Conservation (phyloP, 306 rosid genomes). For the Cicer pinnatifidum region DNA sequence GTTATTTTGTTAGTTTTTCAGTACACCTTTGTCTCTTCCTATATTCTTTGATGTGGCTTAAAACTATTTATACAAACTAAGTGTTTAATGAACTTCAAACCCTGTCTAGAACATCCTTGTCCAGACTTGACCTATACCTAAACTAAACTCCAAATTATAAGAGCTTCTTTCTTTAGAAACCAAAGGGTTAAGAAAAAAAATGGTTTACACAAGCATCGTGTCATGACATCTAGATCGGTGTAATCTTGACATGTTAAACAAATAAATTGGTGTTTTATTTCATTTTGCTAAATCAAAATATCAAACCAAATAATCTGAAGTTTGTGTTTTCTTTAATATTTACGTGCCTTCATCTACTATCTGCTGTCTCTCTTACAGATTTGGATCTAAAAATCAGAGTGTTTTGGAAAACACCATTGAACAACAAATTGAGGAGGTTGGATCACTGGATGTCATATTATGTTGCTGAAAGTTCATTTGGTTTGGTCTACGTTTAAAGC, state of each 20-base stretch:
- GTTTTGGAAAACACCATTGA: slow-evolving; percentile 20
- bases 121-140: too few species aligned
- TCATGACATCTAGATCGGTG: too few species aligned
- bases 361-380: slow-evolving; percentile 23
- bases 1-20: not conserved
- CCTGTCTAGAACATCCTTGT: too few species aligned
- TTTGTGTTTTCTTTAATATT: slow-evolving; percentile 8
- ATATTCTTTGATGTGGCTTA: not conserved
- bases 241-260: not conserved
- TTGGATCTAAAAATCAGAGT: not conserved
- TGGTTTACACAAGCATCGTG: too few species aligned
- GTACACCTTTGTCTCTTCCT: not conserved
- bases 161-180: too few species aligned
- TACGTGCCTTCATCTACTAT: slow-evolving; percentile 4
- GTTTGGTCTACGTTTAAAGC: not conserved
- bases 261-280: not conserved
- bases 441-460: not conserved
- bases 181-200: too few species aligned
- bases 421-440: slow-evolving; percentile 9
- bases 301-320: not conserved
- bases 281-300: slow-evolving; percentile 7
- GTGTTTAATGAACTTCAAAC: too few species aligned
- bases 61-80: not conserved
- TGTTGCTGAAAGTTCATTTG: slow-evolving; percentile 14
- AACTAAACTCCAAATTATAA: too few species aligned